These are phyloP conservation scores for Pezicula rhizophila DNA, from an alignment of 2,329 filamentous ascomycete genomes.

Conservation along the genomic window DNA sequence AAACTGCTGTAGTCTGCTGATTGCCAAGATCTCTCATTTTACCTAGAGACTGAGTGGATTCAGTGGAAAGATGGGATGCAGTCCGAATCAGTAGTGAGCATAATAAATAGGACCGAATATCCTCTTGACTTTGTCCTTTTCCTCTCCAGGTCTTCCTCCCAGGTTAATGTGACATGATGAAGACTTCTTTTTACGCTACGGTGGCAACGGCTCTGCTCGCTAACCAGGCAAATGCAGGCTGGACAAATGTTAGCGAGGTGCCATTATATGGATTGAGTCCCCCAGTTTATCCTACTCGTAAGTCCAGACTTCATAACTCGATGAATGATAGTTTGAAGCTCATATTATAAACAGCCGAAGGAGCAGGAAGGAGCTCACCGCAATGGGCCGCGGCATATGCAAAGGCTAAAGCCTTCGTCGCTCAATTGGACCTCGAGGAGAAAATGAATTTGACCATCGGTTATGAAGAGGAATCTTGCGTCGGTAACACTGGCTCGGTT, in stretches of 20 bases:
- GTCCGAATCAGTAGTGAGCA: too few relatives aligned
- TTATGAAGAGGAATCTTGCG: slow-evolving; percentile 10
- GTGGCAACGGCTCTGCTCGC: background rate
- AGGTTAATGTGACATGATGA: background rate
- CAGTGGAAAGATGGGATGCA: too few relatives aligned
- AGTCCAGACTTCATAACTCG: background rate
- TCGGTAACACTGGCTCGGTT: slow-evolving; percentile 18
- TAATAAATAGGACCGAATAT: too few relatives aligned
- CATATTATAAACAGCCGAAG: background rate
- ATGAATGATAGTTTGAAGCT: background rate
- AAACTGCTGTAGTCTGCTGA: too few relatives aligned
- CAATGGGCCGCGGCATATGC: slow-evolving; percentile 61
- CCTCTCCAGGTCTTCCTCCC: background rate
- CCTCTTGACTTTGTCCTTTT: background rate
- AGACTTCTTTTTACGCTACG: background rate
- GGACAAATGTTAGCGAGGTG: slow-evolving; percentile 9
- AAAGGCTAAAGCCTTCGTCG: slow-evolving; percentile 62
- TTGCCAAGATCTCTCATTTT: too few relatives aligned
- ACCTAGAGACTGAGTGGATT: too few relatives aligned
- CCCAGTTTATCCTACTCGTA: slow-evolving; percentile 23
- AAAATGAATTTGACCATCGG: slow-evolving; percentile 44
- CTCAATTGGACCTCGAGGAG: slow-evolving; percentile 69
- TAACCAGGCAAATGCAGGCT: slow-evolving; percentile 2
- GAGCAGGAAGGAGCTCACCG: slow-evolving; percentile 5
- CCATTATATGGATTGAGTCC: slow-evolving; percentile 11